Evolutionary conservation across 257 asterid genomes (phyloP).

Genomic region (Penstemon newberryi): DNA sequence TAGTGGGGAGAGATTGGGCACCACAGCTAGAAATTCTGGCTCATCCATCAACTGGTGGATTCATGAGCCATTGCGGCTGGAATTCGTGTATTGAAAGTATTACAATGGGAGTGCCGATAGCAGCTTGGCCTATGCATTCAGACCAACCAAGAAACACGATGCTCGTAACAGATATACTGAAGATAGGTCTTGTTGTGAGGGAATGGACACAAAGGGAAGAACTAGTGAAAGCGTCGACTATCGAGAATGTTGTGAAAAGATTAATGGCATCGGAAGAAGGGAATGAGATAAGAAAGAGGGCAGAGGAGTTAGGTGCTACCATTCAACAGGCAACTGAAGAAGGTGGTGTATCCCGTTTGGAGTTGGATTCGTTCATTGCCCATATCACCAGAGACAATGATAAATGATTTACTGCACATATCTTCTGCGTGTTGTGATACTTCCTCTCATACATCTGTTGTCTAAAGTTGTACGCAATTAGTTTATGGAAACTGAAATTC

Average conservation of each 20-base stretch:
- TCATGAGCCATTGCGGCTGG: slow-evolving; percentile 48
- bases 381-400: slow-evolving; percentile 36
- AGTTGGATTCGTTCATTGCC: slow-evolving; percentile 35
- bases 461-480: background rate
- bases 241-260: slow-evolving; percentile 29
- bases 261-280: slow-evolving; percentile 45
- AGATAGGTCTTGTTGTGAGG: slow-evolving; percentile 29
- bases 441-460: background rate
- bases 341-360: slow-evolving; percentile 35
- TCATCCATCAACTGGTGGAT: slow-evolving; percentile 39
- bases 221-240: slow-evolving; percentile 21
- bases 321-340: slow-evolving; percentile 22
- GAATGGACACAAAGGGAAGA: slow-evolving; percentile 32
- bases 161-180: slow-evolving; percentile 25
- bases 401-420: background rate
- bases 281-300: slow-evolving; percentile 23
- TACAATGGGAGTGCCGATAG: slow-evolving; percentile 41
- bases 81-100: slow-evolving; percentile 45
- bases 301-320: slow-evolving; percentile 30
- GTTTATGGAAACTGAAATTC: background rate
- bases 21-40: slow-evolving; percentile 41
- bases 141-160: slow-evolving; percentile 39
- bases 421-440: background rate
- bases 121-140: slow-evolving; percentile 50
- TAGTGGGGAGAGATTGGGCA: slow-evolving; percentile 49